Evolutionary conservation across 2,329 filamentous ascomycete genomes (phyloP).

Genomic region (Venturia pyrina): DNA sequence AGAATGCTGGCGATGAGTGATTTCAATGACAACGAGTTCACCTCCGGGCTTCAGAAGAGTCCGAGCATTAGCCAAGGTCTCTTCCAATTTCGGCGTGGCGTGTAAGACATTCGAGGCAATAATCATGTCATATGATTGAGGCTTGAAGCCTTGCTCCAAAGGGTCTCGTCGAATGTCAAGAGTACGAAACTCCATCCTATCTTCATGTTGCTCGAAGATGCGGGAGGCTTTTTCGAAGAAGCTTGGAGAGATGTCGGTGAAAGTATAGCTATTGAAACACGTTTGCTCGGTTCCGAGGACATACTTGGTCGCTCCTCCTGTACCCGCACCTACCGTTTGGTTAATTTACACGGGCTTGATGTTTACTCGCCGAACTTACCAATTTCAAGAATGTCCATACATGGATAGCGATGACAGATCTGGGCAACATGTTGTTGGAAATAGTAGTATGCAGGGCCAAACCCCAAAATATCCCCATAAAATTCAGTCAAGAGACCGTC

Average conservation of each 20-base stretch:
- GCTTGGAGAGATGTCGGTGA: slow-evolving; percentile 15
- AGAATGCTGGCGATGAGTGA: neutral
- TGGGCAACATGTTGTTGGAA: neutral
- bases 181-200: neutral
- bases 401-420: neutral
- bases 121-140: slow-evolving; percentile 18
- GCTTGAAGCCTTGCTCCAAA: slow-evolving; percentile 14
- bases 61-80: slow-evolving; percentile 14
- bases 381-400: slow-evolving; percentile 8
- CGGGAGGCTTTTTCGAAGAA: slow-evolving; percentile 13
- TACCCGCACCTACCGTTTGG: neutral
- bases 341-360: neutral
- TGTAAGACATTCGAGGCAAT: slow-evolving; percentile 21
- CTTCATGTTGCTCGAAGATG: neutral
- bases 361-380: neutral
- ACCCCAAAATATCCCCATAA: neutral
- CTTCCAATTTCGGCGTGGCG: slow-evolving; percentile 15
- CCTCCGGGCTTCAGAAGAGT: slow-evolving; percentile 19
- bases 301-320: slow-evolving; percentile 4
- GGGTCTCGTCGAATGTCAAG: slow-evolving; percentile 12
- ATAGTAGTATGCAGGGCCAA: slow-evolving; percentile 3
- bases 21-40: slow-evolving; percentile 17
- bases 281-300: neutral
- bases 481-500: neutral
- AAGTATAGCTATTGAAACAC: slow-evolving; percentile 9